Evolutionary conservation across 345 rosid species (phyloP).

Genomic region (Eucalyptus lansdowneana): DNA sequence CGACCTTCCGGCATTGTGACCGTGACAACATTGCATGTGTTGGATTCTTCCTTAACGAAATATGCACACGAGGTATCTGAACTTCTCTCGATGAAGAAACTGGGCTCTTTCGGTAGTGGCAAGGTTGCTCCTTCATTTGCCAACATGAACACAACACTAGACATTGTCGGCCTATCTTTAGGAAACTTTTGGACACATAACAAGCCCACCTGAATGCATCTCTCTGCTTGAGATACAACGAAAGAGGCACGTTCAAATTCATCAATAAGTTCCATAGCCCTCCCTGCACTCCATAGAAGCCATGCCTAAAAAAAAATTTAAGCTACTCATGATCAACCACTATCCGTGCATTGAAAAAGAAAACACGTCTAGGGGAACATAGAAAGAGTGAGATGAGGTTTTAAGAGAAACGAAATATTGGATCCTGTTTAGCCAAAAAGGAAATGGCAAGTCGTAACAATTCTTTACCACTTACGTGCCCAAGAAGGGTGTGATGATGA

Average conservation of each 20-base stretch:
- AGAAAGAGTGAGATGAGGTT: neutral
- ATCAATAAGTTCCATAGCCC: neutral
- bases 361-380: neutral
- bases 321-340: neutral
- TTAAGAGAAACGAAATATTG: too few relatives aligned
- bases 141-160: conserved; percentile 2
- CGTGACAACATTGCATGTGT: neutral
- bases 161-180: conserved; percentile 8
- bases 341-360: neutral
- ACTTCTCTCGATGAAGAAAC: neutral
- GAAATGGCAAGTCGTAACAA: too few relatives aligned
- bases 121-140: neutral
- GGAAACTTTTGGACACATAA: conserved; percentile 11
- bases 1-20: neutral
- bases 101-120: conserved; percentile 6
- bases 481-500: too few relatives aligned
- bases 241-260: neutral
- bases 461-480: too few relatives aligned
- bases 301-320: conserved; percentile 9
- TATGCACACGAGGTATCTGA: neutral
- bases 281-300: conserved; percentile 6
- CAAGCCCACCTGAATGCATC: conserved; percentile 9
- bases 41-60: neutral
- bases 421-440: too few relatives aligned
- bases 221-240: neutral